phyloP scores from a whole-genome alignment of 2,329 filamentous ascomycete species.

The Colletotrichum musae region DNA sequence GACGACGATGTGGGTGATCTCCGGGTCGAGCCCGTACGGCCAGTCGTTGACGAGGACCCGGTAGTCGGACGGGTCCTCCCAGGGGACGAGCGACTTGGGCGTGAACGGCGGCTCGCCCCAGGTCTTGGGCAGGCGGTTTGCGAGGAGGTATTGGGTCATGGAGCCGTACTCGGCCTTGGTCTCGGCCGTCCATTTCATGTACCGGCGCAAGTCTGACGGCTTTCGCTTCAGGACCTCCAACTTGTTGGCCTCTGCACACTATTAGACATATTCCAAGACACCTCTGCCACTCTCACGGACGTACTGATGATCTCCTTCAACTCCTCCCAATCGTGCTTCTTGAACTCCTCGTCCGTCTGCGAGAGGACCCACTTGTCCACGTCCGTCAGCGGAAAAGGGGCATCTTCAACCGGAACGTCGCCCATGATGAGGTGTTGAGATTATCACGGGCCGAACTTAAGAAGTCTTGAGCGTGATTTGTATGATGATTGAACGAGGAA shows the following conservation, averaged over 20 bases:
- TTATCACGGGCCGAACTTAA: neutral
- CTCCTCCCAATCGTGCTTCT: conserved; percentile 80
- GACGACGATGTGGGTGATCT: conserved; percentile 86
- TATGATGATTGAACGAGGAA: neutral
- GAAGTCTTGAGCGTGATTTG: neutral
- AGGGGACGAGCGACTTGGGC: conserved; percentile 64
- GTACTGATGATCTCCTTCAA: conserved; percentile 77
- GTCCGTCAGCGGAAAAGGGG: conserved; percentile 72
- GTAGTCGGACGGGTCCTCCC: conserved; percentile 70
- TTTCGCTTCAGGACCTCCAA: conserved; percentile 84
- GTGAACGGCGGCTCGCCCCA: conserved; percentile 77
- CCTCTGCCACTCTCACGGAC: conserved; percentile 13
- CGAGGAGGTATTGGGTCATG: conserved; percentile 83
- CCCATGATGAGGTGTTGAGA: conserved; percentile 59
- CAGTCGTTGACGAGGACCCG: conserved; percentile 90
- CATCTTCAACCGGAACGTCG: conserved; percentile 55
- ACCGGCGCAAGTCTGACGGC: conserved; percentile 84
- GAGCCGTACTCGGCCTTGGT: conserved; percentile 82
- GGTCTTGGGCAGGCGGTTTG: conserved; percentile 74
- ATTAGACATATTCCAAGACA: conserved; percentile 12
- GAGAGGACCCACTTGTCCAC: conserved; percentile 71
- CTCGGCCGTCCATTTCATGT: conserved; percentile 82
- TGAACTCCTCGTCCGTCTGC: conserved; percentile 79
- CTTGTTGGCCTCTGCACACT: conserved; percentile 64
- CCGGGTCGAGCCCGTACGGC: conserved; percentile 83